Evolutionary conservation across 192 early-diverging fungal species (phyloP), one percentile per base, ranked within the genome.

Genomic region (Kickxella alabastrina): DNA sequence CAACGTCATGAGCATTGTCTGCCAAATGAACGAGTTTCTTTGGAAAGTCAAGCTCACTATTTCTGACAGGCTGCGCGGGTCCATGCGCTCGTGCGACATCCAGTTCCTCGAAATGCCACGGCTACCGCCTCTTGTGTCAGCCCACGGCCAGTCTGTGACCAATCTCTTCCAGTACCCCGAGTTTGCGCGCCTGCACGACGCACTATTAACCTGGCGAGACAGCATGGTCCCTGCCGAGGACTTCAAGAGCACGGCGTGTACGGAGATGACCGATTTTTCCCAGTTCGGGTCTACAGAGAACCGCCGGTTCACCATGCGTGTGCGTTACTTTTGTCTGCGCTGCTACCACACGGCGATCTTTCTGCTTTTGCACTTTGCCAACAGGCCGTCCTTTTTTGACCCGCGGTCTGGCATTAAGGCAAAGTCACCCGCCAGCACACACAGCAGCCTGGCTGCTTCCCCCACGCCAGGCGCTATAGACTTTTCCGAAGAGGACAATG

Each of bases 381-480:
- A 75, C 52, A 63, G 71, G 5, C 71, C 71, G 39, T 75, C 71
- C 24, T 67, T 67, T 37, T 67, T 67, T 22, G 45, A 56, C 13
- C 61, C 55, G 1, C 28, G 6, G 25, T 26, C 1, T 14, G 24
- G 25, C 10, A 24, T 5, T 26, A 43, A 12, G 18, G 5, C 18
- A n/a, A n/a, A n/a, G 7, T 10, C 15, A 43, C 21, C 10, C 15
- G 10, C 13, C 41, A 24, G 25, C 43, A 10, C 23, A 25, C 44
- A 18, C 27, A 38, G 36, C 39, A 2, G 3, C n/a, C n/a, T n/a
- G n/a, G n/a, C n/a, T n/a, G n/a, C n/a, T n/a, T n/a, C n/a, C n/a
- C n/a, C n/a, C n/a, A n/a, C n/a, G n/a, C n/a, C n/a, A n/a, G n/a
- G n/a, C n/a, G n/a, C n/a, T n/a, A n/a, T n/a, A n/a, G n/a, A n/a